Conservation (phyloP, 192 early-diverging fungal genomes). For the Phycomyces blakesleeanus region DNA sequence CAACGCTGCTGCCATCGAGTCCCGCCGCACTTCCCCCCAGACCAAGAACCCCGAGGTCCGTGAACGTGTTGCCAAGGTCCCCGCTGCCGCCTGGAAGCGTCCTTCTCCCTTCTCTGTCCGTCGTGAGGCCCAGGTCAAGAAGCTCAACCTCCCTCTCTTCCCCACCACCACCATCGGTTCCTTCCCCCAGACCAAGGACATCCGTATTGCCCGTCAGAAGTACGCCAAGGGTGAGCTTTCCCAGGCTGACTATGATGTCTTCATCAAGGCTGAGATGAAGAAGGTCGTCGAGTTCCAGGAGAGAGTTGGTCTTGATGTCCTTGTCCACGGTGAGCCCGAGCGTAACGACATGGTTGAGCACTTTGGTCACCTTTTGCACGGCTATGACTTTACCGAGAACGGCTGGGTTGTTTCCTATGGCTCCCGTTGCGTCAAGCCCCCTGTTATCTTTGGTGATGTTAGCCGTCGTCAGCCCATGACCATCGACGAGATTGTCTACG, state of each 20-base stretch:
- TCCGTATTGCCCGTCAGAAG: slow-evolving; percentile 88
- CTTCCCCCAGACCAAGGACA: slow-evolving; percentile 97
- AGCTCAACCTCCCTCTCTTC: slow-evolving; percentile 84
- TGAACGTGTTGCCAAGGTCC: slow-evolving; percentile 62
- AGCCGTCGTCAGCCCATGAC: slow-evolving; percentile 91
- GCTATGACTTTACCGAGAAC: slow-evolving; percentile 92
- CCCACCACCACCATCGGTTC: slow-evolving; percentile 98
- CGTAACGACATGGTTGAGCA: slow-evolving; percentile 96
- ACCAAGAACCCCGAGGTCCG: slow-evolving; percentile 83
- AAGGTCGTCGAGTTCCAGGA: slow-evolving; percentile 88
- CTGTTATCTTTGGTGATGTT: slow-evolving; percentile 97
- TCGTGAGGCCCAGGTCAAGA: slow-evolving; percentile 63
- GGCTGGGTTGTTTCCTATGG: slow-evolving; percentile 99
- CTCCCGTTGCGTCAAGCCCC: slow-evolving; percentile 94
- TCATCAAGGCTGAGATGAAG: slow-evolving; percentile 84
- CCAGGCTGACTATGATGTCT: slow-evolving; percentile 68
- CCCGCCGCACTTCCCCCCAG: slow-evolving; percentile 71
- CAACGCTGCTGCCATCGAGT: slow-evolving; percentile 68
- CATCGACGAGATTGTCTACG: slow-evolving; percentile 76
- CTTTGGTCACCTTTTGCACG: slow-evolving; percentile 92
- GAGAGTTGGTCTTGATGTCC: slow-evolving; percentile 82
- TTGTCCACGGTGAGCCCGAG: slow-evolving; percentile 98
- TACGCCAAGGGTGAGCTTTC: slow-evolving; percentile 79
- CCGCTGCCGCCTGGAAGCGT: slow-evolving; percentile 70
- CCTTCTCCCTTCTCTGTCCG: slow-evolving; percentile 71